Conservation (phyloP, 805 yeast species). For the Helenozyma baotianmanensis region DNA sequence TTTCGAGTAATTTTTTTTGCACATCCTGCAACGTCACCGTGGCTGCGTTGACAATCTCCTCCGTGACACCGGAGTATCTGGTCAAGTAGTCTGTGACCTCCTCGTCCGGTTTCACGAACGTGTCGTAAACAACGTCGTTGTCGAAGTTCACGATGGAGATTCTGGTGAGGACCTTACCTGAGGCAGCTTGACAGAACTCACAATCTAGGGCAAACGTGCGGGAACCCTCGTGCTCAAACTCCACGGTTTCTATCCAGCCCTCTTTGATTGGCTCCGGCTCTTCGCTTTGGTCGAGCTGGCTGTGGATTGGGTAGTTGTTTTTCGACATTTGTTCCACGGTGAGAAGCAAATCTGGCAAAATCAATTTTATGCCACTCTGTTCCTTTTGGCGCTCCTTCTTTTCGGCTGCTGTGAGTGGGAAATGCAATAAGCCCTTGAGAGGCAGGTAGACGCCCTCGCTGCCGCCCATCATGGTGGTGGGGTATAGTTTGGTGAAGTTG, state of each 20-base stretch:
- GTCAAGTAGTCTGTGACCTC: constrained; percentile 80
- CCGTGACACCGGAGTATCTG: constrained; percentile 80
- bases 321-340: constrained; percentile 42
- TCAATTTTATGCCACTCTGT: constrained; percentile 33
- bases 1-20: constrained; percentile 48
- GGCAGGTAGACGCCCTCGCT: constrained; percentile 52
- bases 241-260: constrained; percentile 53
- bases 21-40: constrained; percentile 64
- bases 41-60: constrained; percentile 56
- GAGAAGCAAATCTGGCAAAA: constrained; percentile 52
- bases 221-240: constrained; percentile 53
- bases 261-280: constrained; percentile 10
- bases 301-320: constrained; percentile 60
- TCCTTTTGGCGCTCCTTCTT: constrained; percentile 35
- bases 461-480: constrained; percentile 63
- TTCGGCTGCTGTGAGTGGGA: constrained; percentile 57
- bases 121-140: constrained; percentile 59
- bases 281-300: constrained; percentile 4
- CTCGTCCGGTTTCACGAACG: constrained; percentile 71
- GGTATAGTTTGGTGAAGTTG: constrained; percentile 41
- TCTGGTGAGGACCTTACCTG: constrained; percentile 68
- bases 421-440: constrained; percentile 49
- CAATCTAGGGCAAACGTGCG: constrained; percentile 83
- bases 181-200: constrained; percentile 76
- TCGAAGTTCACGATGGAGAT: constrained; percentile 68